Evolutionary conservation across 1,139 yeast genomes (phyloP), one percentile per base, ranked within the genome.

Genomic region (Pichia sp.): DNA sequence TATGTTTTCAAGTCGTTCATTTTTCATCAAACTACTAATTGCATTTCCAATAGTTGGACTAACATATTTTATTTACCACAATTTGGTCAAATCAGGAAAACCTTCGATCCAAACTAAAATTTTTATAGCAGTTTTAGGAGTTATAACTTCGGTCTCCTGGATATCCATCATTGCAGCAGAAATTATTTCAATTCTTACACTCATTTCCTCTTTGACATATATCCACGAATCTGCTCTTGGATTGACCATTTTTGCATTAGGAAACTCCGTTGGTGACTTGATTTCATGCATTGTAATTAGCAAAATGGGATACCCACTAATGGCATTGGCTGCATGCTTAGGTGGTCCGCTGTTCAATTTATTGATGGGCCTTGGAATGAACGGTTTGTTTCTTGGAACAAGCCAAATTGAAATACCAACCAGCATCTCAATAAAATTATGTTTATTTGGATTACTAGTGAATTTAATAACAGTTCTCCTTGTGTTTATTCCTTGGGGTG

Each of bases 291-390:
- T 83, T 42, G 85, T 95, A 0, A 80, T 92, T 43, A 92, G 96
- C 0, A 71, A 69, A 50, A 78, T 86, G 79, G 97, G 97, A 0
- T 82, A 81, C 68, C 90, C 96, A 0, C 73, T 85, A 50, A 86
- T 90, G 92, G 97, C 97, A 0, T 71, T 92, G 37, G 85, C 95
- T 11, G 97, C 97, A 0, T 90, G 97, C 58, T 85, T 88, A 62
- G 97, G 97, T 1, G 94, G 97, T 1, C 97, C 97, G 0, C 66
- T 90, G 55, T 58, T 81, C 41, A 81, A 79, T 51, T 68, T 81
- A 36, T 60, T 81, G 5, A 61, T 80, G 4, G 88, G 88, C 1
- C 64, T 81, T 29, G 86, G 87, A 2, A 64, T 82, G 6, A 81
- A 84, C 52, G 86, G 92, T 0, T 55, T 85, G 36, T 53, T 82